Percentiles rank a stretch among this genome's conserved stretches.
Evolutionary conservation across 192 early-diverging fungal species (phyloP).

Genomic region (Oehlia diaphana): DNA sequence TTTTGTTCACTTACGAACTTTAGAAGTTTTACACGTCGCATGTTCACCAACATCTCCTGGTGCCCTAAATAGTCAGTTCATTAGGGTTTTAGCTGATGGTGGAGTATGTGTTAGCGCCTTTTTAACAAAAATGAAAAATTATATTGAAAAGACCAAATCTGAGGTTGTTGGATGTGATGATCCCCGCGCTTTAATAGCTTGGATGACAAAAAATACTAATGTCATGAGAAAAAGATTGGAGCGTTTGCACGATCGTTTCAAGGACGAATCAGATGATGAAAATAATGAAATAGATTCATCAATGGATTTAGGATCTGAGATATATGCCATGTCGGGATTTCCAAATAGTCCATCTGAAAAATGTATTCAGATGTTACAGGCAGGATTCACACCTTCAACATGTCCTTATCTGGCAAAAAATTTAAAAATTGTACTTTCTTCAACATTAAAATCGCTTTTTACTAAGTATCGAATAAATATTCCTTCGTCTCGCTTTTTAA

Average conservation of each 20-base stretch:
- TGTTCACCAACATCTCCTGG: conserved; percentile 24
- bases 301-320: background rate
- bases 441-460: conserved; percentile 13
- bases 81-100: conserved; percentile 30
- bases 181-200: conserved; percentile 18
- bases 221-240: conserved; percentile 30
- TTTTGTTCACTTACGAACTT: conserved; percentile 31
- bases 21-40: conserved; percentile 34
- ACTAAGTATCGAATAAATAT: conserved; percentile 35
- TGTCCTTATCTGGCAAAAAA: conserved; percentile 37
- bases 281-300: background rate
- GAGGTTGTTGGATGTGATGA: conserved; percentile 27
- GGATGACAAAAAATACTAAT: conserved; percentile 25
- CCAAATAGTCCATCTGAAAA: conserved; percentile 28
- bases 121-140: conserved; percentile 31
- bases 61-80: conserved; percentile 36
- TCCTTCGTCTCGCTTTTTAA: conserved; percentile 33
- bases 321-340: conserved; percentile 27
- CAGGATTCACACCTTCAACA: conserved; percentile 35
- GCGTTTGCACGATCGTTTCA: background rate
- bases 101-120: conserved; percentile 31
- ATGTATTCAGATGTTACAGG: conserved; percentile 32
- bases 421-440: conserved; percentile 24
- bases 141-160: conserved; percentile 19
- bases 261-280: background rate